phyloP scores from a whole-genome alignment of 441 rosid species.

The Hura crepitans region DNA sequence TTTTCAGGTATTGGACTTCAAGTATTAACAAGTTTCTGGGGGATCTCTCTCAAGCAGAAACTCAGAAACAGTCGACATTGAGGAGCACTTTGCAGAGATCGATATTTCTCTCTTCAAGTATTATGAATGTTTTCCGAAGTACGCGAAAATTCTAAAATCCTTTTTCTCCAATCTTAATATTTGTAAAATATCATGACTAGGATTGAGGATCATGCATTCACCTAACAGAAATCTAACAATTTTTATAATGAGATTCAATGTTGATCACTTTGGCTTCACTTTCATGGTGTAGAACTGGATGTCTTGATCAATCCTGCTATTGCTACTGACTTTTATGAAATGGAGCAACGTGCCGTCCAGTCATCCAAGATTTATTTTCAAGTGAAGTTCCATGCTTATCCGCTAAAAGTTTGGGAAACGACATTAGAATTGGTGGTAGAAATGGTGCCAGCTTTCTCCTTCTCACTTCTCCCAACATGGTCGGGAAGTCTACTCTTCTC shows the following conservation, averaged over 20 bases:
- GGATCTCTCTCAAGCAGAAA: constrained; percentile 76
- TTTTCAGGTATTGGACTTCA: constrained; percentile 72
- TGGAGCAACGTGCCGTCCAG: constrained; percentile 78
- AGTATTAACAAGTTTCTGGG: constrained; percentile 61
- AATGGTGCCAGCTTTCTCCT: constrained; percentile 75
- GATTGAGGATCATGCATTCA: background rate
- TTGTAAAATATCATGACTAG: background rate
- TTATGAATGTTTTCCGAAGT: constrained; percentile 30
- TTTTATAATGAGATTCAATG: background rate
- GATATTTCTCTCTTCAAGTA: constrained; percentile 66
- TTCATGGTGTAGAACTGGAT: constrained; percentile 73
- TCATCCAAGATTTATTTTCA: constrained; percentile 42
- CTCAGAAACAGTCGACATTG: constrained; percentile 71
- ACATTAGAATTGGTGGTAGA: constrained; percentile 65
- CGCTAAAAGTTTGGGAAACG: constrained; percentile 81
- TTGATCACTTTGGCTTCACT: constrained; percentile 17
- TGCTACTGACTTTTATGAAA: constrained; percentile 85
- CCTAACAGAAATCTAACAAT: background rate
- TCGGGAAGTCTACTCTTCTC: constrained; percentile 98
- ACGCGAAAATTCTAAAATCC: background rate
- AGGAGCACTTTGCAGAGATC: constrained; percentile 76
- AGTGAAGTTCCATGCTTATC: constrained; percentile 56
- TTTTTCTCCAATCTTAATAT: background rate
- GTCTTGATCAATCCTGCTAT: constrained; percentile 83
- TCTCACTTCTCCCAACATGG: constrained; percentile 99